These are phyloP conservation scores for Gracilaria domingensis DNA, from an alignment of 23 red algal species.

Conservation along the genomic window DNA sequence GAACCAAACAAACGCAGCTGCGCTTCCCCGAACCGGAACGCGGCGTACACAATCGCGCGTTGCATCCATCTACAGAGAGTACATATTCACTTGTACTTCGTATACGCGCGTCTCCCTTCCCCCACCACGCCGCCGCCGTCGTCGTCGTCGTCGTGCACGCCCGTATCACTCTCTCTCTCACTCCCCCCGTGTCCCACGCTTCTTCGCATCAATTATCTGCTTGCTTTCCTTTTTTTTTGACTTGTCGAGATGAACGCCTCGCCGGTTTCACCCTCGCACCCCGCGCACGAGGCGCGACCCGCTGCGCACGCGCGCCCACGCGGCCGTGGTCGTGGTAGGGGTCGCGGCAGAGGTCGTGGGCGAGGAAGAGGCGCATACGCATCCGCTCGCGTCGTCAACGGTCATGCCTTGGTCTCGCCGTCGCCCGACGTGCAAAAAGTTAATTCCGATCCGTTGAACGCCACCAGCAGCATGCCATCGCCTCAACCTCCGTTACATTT, in stretches of 20 bases:
- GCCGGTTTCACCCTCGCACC: not conserved
- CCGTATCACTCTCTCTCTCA: not conserved
- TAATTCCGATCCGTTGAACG: not conserved
- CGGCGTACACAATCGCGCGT: not conserved
- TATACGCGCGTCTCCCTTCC: not conserved
- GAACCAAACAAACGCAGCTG: too few species aligned
- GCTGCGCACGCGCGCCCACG: not conserved
- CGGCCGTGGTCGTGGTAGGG: not conserved
- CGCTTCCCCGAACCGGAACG: not conserved
- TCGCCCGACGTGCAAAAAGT: not conserved
- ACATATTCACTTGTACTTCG: too few species aligned
- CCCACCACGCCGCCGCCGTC: not conserved
- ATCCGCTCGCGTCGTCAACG: not conserved
- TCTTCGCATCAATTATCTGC: not conserved
- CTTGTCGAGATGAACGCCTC: not conserved
- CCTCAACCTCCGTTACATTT: constrained; percentile 1
- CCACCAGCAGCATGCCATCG: not conserved
- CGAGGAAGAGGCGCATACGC: not conserved
- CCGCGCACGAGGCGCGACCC: not conserved
- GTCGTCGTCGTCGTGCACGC: not conserved
- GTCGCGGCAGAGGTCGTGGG: not conserved
- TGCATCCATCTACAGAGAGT: not conserved
- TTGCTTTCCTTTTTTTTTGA: not conserved
- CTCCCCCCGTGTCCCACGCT: not conserved
- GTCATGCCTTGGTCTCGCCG: not conserved